Evolutionary conservation across 768 basidiomycete genomes (phyloP), one percentile per base, ranked within the genome.

Genomic region (Suillus lakei): DNA sequence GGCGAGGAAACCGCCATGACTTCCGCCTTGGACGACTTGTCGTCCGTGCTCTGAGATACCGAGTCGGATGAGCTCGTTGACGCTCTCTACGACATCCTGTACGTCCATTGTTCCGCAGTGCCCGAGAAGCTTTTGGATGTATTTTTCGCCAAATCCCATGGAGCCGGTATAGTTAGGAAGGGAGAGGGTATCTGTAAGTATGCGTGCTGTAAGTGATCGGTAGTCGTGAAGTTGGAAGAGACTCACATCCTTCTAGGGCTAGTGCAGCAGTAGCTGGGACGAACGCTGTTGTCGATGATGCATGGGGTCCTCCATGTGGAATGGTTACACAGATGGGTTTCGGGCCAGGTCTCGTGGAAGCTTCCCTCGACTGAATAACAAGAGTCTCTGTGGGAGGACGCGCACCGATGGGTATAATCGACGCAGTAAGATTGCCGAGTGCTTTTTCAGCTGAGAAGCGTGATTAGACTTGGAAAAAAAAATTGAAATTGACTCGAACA

Each of bases 91-190:
- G 65, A 88, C 89, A 60, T 91, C 90, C 46, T 82, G 79, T 16
- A 92, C 87, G 66, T 92, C 91, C 10, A 90, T 80, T 1, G 80
- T 76, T 15, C 91, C 91, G 38, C 89, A 89, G 44, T 81, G 76
- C 0, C 89, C 90, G 0, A 88, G 66, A 15, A 92, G 75, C 3
- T 76, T 77, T 58, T 81, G 82, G 39, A 91, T 78, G n/a, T 81
- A 82, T n/a, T 74, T 78, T 66, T 92, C 86, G 0, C 91, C 91
- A 63, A 81, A 91, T 4, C 91, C 91, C 38, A 83, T 74, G 1
- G 88, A 88, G 0, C 91, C 91, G 0, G 86, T 88, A 71, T 92
- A 92, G 72, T 91, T 91, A 0, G 86, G 86, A 13, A 84, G 66
- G 1, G 86, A 87, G 8, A 91, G 64, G 0, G 85, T 87, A 69